phyloP scores from a whole-genome alignment of 1,139 yeast species.

The Pichia sp. region DNA sequence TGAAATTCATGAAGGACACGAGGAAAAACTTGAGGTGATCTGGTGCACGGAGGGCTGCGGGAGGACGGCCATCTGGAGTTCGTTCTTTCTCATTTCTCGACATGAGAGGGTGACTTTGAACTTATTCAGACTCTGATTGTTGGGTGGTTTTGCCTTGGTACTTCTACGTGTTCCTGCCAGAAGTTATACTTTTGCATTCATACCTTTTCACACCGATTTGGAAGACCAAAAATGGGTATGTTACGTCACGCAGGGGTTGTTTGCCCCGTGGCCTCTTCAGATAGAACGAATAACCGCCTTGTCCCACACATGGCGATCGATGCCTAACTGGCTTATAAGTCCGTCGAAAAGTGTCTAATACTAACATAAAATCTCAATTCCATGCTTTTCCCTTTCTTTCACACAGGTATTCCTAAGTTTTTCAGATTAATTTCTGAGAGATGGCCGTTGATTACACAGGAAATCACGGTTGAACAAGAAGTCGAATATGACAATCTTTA shows the following conservation, averaged over 20 bases:
- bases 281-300: too few species aligned
- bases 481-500: slow-evolving; percentile 95
- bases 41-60: background rate
- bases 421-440: slow-evolving; percentile 96
- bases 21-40: background rate
- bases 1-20: background rate
- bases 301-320: too few species aligned
- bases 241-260: background rate
- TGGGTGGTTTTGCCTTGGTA: background rate
- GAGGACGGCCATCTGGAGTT: background rate
- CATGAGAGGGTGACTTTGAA: background rate
- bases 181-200: background rate
- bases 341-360: background rate
- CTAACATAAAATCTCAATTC: slow-evolving; percentile 1
- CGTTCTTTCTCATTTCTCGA: background rate
- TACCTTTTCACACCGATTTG: background rate
- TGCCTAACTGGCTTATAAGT: too few species aligned
- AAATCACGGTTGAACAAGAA: slow-evolving; percentile 76
- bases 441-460: slow-evolving; percentile 95
- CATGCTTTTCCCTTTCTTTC: background rate
- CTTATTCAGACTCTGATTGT: background rate
- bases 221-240: background rate
- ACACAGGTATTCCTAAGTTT: slow-evolving; percentile 89
- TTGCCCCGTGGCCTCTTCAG: too few species aligned
- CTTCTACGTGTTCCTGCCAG: background rate